Conservation (phyloP, 345 rosid species). For the Corchorus capsularis region DNA sequence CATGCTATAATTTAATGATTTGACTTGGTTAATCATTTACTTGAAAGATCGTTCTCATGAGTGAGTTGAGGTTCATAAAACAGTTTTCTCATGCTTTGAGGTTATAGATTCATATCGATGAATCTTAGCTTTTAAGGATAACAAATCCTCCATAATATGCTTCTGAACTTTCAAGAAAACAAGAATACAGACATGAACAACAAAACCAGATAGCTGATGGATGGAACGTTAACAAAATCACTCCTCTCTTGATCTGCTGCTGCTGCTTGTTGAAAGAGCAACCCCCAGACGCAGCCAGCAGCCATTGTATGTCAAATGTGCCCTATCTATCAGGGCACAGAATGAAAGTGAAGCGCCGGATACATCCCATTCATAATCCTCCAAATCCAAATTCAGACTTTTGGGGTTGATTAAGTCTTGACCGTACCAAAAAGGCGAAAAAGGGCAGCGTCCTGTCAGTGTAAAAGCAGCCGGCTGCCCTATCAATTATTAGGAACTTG, state of each 20-base stretch:
- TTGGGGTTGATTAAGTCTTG: neutral
- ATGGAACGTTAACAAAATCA: neutral
- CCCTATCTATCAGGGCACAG: slow-evolving; percentile 2
- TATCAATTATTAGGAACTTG: neutral
- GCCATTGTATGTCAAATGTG: neutral
- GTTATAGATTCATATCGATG: too few relatives aligned
- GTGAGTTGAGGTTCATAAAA: neutral
- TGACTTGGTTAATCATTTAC: too few relatives aligned
- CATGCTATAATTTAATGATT: too few relatives aligned
- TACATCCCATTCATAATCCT: neutral
- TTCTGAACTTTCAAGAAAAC: neutral
- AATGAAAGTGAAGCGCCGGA: neutral
- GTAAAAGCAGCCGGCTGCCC: neutral
- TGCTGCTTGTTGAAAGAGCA: neutral
- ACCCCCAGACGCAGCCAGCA: neutral
- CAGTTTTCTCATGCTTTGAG: neutral
- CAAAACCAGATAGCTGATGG: neutral
- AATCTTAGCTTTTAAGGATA: neutral
- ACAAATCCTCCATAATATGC: neutral
- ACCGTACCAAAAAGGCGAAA: neutral
- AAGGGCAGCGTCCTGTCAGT: neutral
- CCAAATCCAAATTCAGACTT: neutral
- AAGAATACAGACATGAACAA: neutral
- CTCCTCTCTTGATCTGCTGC: neutral
- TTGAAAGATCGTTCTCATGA: too few relatives aligned